Evolutionary conservation across 2,329 filamentous ascomycete species (phyloP), one percentile per base, ranked within the genome.

Genomic region (Aspergillus sp.): DNA sequence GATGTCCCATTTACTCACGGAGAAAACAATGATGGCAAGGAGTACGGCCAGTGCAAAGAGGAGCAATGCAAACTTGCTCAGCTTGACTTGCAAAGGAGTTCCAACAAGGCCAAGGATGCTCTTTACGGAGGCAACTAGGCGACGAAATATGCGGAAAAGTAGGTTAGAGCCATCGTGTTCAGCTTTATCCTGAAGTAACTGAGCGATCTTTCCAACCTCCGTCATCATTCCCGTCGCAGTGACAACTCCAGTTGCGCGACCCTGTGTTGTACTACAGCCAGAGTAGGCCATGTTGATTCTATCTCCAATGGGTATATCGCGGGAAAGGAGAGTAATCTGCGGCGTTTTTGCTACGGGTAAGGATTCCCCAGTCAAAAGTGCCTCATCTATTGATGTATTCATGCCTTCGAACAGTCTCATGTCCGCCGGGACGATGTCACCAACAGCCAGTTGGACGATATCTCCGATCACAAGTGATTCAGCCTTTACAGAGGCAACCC

Each of bases 31-130:
- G 63, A 87, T 83, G 11, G 84, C 83, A 46, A 85, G 77, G 9
- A 87, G 64, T 42, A 87, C 80, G 5, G 85, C 92, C 51, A 91
- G 83, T 47, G 82, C 86, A 68, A 96, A 96, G 2, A 96, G 83
- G 3, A 91, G 71, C 44, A 95, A 86, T 27, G 92, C 91, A 68
- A 96, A 88, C 74, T 93, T 91, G 77, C 89, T 91, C 51, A 96
- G 82, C 69, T 90, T 93, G 64, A 89, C 87, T 76, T 96, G 91
- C 46, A 96, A 80, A 0, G 92, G 92, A 1, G 92, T 96, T 50
- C 91, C 91, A 22, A 79, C 71, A 44, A 77, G 74, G 6, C 82
- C 83, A 64, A 84, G 79, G 11, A 83, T 70, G 53, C 80, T 75
- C 64, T 81, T 80, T 59, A 75, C 77, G 3, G 75, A 73, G 34